Percentiles rank a stretch among this genome's conserved stretches.
Evolutionary conservation across 2,329 filamentous ascomycete genomes (phyloP).

Genomic region (Thyridium curvatum): DNA sequence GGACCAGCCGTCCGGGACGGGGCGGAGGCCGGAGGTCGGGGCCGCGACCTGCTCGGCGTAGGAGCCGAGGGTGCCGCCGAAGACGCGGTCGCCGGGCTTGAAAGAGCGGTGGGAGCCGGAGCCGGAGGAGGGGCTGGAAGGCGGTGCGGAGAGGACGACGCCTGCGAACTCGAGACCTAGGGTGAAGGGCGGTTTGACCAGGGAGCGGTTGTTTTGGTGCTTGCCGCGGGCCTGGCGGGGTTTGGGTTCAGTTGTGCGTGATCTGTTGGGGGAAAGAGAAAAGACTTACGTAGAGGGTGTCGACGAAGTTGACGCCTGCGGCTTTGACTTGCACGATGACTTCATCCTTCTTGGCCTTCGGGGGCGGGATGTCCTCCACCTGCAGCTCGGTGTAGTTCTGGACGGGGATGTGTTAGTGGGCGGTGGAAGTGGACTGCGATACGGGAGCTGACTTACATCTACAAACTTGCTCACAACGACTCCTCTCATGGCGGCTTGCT

Average conservation of each 20-base stretch:
- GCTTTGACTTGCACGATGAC: constrained; percentile 42
- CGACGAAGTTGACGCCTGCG: constrained; percentile 53
- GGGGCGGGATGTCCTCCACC: constrained; percentile 23
- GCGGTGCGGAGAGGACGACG: constrained; percentile 31
- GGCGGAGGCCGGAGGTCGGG: constrained; percentile 27
- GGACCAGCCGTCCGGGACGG: constrained; percentile 36
- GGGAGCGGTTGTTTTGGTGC: constrained; percentile 54
- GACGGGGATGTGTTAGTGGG: neutral
- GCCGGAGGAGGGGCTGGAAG: constrained; percentile 16
- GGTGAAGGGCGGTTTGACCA: constrained; percentile 50
- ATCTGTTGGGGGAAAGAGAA: neutral
- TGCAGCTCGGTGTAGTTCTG: constrained; percentile 18
- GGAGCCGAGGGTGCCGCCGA: constrained; percentile 43
- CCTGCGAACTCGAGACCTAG: constrained; percentile 57
- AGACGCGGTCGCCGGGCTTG: constrained; percentile 43
- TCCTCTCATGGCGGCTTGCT: no score
- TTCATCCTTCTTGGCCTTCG: constrained; percentile 23
- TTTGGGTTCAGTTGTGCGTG: neutral
- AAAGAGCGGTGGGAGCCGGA: constrained; percentile 18
- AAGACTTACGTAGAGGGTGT: constrained; percentile 44
- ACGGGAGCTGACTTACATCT: no score
- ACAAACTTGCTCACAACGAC: no score
- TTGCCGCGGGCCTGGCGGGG: constrained; percentile 38
- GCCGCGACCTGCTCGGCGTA: constrained; percentile 46
- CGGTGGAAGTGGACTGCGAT: no score